Conservation (phyloP, 192 early-diverging fungal genomes). For the Podila clonocystis region DNA sequence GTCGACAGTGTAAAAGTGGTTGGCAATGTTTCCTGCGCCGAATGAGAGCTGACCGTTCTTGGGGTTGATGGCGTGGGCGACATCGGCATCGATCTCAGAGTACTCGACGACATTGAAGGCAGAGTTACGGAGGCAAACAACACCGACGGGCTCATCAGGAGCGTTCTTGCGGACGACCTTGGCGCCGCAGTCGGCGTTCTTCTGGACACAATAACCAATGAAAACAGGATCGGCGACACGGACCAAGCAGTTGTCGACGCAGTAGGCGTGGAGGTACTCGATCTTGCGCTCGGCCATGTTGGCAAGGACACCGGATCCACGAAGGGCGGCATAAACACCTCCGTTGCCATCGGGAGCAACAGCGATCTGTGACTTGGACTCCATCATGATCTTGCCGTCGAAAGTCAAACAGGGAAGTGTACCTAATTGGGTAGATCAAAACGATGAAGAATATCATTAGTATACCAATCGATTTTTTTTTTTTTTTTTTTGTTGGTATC, state of each 20-base stretch:
- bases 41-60: conserved; percentile 79
- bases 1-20: conserved; percentile 96
- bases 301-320: conserved; percentile 80
- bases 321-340: conserved; percentile 96
- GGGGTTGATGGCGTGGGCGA: conserved; percentile 73
- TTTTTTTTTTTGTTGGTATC: background rate
- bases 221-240: conserved; percentile 98
- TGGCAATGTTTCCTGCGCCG: conserved; percentile 97
- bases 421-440: conserved; percentile 49
- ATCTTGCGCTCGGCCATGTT: conserved; percentile 86
- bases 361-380: conserved; percentile 78
- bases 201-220: conserved; percentile 90
- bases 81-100: conserved; percentile 87
- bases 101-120: conserved; percentile 95
- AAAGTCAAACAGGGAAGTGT: conserved; percentile 92
- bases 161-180: conserved; percentile 92
- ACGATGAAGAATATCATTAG: background rate
- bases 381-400: conserved; percentile 96
- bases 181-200: conserved; percentile 93
- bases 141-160: conserved; percentile 93
- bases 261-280: conserved; percentile 92
- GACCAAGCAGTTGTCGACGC: conserved; percentile 98
- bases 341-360: conserved; percentile 92
- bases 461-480: background rate
- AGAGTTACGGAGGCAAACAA: conserved; percentile 91